phyloP scores from a whole-genome alignment of 2,329 filamentous ascomycete genomes.

The Fusarium sp. region DNA sequence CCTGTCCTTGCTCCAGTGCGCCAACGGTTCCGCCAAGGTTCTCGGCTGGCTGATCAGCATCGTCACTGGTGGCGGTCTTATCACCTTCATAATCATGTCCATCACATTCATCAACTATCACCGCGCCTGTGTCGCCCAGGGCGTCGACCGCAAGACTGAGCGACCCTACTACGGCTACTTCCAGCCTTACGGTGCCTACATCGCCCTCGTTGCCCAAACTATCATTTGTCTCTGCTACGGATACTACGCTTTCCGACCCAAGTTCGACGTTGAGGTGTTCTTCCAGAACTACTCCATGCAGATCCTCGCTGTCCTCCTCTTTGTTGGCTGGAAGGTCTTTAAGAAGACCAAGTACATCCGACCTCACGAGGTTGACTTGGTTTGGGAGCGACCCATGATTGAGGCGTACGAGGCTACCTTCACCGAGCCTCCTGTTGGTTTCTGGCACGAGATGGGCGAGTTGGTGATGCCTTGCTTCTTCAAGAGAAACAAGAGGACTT shows the following conservation, averaged over 20 bases:
- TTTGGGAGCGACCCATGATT: slow-evolving; percentile 66
- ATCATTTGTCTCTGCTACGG: slow-evolving; percentile 60
- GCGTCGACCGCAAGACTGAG: slow-evolving; percentile 58
- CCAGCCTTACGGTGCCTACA: slow-evolving; percentile 51
- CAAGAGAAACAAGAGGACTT: slow-evolving; percentile 15
- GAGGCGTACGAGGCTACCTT: slow-evolving; percentile 66
- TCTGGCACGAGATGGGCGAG: slow-evolving; percentile 62
- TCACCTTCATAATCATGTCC: slow-evolving; percentile 66
- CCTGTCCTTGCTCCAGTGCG: slow-evolving; percentile 60
- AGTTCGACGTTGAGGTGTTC: slow-evolving; percentile 58
- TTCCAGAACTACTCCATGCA: slow-evolving; percentile 66
- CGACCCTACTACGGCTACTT: slow-evolving; percentile 64
- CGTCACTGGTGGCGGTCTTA: slow-evolving; percentile 64
- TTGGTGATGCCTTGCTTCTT: slow-evolving; percentile 54
- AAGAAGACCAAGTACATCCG: slow-evolving; percentile 64
- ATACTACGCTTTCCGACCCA: slow-evolving; percentile 58
- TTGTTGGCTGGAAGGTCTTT: slow-evolving; percentile 68
- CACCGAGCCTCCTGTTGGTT: slow-evolving; percentile 56
- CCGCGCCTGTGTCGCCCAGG: slow-evolving; percentile 62
- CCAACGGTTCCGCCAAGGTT: slow-evolving; percentile 56
- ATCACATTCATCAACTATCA: slow-evolving; percentile 57
- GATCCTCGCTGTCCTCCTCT: slow-evolving; percentile 62
- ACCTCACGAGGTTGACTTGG: slow-evolving; percentile 64
- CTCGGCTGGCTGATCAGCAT: slow-evolving; percentile 64
- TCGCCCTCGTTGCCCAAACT: slow-evolving; percentile 52